Evolutionary conservation across 2,329 filamentous ascomycete genomes (phyloP).

Genomic region (Diaporthe citri): DNA sequence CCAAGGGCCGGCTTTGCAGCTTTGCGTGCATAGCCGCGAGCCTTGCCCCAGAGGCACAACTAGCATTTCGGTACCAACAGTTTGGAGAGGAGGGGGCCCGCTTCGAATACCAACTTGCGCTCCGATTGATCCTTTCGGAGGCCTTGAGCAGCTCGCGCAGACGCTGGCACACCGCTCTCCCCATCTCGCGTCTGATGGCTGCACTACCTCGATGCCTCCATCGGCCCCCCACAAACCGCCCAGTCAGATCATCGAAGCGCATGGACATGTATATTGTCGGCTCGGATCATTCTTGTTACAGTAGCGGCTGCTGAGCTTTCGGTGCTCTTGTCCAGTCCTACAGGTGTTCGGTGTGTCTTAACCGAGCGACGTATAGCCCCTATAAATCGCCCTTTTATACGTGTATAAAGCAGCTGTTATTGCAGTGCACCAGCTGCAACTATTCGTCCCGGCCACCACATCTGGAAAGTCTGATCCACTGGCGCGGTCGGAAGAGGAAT

Average conservation of each 20-base stretch:
- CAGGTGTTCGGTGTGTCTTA: constrained; percentile 26
- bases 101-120: not conserved
- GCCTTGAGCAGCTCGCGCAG: constrained; percentile 22
- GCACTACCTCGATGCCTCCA: not conserved
- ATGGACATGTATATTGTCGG: not conserved
- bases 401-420: constrained; percentile 34
- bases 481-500: constrained; percentile 23
- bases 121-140: constrained; percentile 14
- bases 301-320: not conserved
- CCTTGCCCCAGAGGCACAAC: constrained; percentile 10
- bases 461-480: constrained; percentile 22
- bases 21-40: constrained; percentile 24
- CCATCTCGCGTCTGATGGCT: constrained; percentile 7
- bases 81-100: constrained; percentile 2
- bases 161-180: constrained; percentile 22
- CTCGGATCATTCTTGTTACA: not conserved
- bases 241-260: not conserved
- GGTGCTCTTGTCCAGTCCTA: constrained; percentile 18
- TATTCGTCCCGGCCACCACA: constrained; percentile 30
- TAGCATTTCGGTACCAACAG: constrained; percentile 31
- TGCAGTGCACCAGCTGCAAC: constrained; percentile 31
- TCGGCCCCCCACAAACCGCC: constrained; percentile 16
- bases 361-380: constrained; percentile 25
- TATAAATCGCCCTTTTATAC: constrained; percentile 32
- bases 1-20: constrained; percentile 5